These are phyloP conservation scores for Solanum lycopersicoides DNA, from an alignment of 257 asterid genomes.

Conservation along the genomic window DNA sequence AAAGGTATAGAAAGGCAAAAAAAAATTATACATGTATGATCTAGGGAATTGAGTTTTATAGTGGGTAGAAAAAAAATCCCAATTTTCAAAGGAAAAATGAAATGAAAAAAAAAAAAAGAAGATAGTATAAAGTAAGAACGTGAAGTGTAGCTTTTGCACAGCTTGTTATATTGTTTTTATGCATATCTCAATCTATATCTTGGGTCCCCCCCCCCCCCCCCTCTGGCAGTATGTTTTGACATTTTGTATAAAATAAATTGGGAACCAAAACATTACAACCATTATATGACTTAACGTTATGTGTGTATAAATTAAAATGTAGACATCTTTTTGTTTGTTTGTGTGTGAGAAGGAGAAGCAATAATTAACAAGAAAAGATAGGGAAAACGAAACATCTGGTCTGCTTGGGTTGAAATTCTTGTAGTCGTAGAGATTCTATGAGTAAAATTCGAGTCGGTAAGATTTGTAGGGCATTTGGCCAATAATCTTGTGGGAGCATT, in stretches of 20 bases:
- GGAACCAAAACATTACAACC: conserved; percentile 6
- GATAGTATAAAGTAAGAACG: conserved; percentile 17
- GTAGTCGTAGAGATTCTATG: neutral
- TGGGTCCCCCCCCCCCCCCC: conserved; percentile 28
- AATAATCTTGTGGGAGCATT: neutral
- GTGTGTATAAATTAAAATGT: neutral
- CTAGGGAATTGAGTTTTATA: neutral
- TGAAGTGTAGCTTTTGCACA: conserved; percentile 59
- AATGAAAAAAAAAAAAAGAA: neutral
- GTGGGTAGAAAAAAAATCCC: conserved; percentile 14
- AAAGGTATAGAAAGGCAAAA: neutral
- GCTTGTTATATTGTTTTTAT: conserved; percentile 50
- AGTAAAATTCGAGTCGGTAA: neutral
- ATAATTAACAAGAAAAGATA: neutral
- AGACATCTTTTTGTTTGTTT: neutral
- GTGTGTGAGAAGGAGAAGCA: neutral
- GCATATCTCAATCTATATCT: conserved; percentile 30
- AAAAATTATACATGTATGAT: neutral
- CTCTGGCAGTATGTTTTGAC: conserved; percentile 28
- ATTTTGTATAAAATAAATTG: conserved; percentile 3
- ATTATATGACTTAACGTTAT: neutral
- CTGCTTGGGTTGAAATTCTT: neutral
- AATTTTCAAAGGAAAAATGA: neutral
- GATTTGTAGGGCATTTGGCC: neutral
- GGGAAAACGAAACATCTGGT: neutral